These are phyloP conservation scores for Camelina neglecta DNA, from an alignment of 345 rosid species.

Conservation along the genomic window DNA sequence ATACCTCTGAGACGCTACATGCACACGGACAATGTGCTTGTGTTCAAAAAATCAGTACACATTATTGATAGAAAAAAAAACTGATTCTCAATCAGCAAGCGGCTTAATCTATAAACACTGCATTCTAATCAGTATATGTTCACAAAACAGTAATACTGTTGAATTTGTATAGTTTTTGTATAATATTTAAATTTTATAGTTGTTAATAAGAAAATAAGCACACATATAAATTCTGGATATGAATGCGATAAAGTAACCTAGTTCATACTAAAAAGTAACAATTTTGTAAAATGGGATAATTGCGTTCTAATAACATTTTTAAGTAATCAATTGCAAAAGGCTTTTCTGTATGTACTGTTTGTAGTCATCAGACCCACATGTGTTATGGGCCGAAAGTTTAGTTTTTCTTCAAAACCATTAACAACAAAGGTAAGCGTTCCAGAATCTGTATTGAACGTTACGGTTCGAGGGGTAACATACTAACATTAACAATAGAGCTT, in stretches of 20 bases:
- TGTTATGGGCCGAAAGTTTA: neutral
- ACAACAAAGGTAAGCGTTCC: neutral
- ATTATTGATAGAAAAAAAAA: too few relatives aligned
- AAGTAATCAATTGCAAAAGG: neutral
- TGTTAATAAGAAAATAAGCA: too few relatives aligned
- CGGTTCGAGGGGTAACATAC: neutral
- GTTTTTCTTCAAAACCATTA: neutral
- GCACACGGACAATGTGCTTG: constrained; percentile 88
- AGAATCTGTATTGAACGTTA: neutral
- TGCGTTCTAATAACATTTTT: neutral
- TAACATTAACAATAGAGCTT: neutral
- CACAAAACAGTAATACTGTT: too few relatives aligned
- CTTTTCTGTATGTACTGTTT: neutral
- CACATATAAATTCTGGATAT: too few relatives aligned
- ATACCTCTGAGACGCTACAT: constrained; percentile 85
- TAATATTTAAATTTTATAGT: too few relatives aligned
- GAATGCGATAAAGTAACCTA: too few relatives aligned
- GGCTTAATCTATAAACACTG: too few relatives aligned
- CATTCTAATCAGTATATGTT: too few relatives aligned
- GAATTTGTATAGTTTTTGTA: too few relatives aligned
- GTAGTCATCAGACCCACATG: neutral
- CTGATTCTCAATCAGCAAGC: too few relatives aligned
- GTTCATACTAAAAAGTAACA: too few relatives aligned
- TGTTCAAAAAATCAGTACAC: constrained; percentile 57
- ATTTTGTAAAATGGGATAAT: too few relatives aligned